Evolutionary conservation across 768 basidiomycete genomes (phyloP).

Genomic region (Glaciozyma antarctica): DNA sequence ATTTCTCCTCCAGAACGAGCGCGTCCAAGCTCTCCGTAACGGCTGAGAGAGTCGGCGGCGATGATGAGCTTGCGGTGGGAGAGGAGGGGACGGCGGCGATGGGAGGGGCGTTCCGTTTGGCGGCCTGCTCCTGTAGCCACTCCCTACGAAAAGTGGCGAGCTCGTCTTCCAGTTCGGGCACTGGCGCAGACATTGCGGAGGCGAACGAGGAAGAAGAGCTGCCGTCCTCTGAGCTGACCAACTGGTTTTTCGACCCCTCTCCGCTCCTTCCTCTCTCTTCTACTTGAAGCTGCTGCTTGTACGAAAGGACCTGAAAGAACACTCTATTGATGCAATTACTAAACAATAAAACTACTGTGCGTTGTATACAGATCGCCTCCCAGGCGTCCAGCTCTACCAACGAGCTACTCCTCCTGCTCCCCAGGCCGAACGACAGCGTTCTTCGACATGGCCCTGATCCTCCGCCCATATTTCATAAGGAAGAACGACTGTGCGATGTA

Average conservation of each 20-base stretch:
- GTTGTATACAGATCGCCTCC: no score
- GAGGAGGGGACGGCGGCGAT: neutral
- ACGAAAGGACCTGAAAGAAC: no score
- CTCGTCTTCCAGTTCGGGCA: conserved; percentile 18
- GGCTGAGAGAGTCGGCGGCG: neutral
- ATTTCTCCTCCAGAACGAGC: neutral
- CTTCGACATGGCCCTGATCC: conserved; percentile 32
- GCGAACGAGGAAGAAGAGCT: neutral
- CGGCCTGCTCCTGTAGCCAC: conserved; percentile 12
- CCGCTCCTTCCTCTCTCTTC: no score
- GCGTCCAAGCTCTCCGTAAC: neutral
- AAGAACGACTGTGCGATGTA: no score
- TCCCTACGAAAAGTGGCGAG: conserved; percentile 16
- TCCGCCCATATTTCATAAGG: conserved; percentile 26
- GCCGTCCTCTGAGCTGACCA: no score
- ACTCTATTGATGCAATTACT: no score
- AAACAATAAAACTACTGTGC: no score
- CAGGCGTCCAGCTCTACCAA: no score
- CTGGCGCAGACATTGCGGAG: neutral
- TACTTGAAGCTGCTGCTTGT: no score
- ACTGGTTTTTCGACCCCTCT: no score
- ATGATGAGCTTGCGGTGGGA: neutral
- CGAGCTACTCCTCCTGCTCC: neutral
- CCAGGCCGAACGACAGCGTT: conserved; percentile 21
- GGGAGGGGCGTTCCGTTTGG: neutral